Base-by-base conservation (phyloP, 768 basidiomycete genomes). In the Boletus pseudopeckii region DNA sequence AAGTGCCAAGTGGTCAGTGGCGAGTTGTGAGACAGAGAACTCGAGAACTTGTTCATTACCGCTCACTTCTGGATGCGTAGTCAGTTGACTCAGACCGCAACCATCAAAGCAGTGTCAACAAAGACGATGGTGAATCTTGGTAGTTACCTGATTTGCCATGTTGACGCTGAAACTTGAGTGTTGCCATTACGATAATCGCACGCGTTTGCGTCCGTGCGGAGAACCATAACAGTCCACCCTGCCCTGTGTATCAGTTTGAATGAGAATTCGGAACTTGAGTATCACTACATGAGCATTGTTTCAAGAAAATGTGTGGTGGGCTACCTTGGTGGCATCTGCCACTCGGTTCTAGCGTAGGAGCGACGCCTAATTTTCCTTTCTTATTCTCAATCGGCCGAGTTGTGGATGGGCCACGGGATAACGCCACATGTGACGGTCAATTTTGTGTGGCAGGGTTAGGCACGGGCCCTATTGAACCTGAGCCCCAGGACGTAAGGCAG, bases 171-270 rank as follows among this genome's bases (percentile, higher is more conserved):
- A 63, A 61, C 58, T 20, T 33, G 37, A n/a, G 36, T 17, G 44
- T 54, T 40, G 36, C 41, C 22, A 42, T 59, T 65, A 58, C 63
- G 41, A 45, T 50, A 32, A 37, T 45, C 38, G 22, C 34, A 5
- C 36, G 4, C 13, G 36, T 18, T 28, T 2, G 36, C 14, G 26
- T 48, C n/a, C 36, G 13, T 13, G 13, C n/a, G 36, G 45, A 22
- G 30, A 18, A 17, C 14, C 14, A 4, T 10, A 7, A 15, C 37
- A 11, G 11, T 14, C 43, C 37, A 22, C 48, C 45, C 45, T 51
- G 42, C n/a, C 11, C 22, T 36, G 2, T 22, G 33, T 36, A 22
- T 59, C 59, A 45, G 4, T 24, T 22, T 22, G 22, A 53, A 39
- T 24, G n/a, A 30, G 28, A 24, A 43, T 28, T 22, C 41, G 41